These are phyloP conservation scores for Suhomyces yuchorum DNA, from an alignment of 1,139 yeast species.

Conservation along the genomic window DNA sequence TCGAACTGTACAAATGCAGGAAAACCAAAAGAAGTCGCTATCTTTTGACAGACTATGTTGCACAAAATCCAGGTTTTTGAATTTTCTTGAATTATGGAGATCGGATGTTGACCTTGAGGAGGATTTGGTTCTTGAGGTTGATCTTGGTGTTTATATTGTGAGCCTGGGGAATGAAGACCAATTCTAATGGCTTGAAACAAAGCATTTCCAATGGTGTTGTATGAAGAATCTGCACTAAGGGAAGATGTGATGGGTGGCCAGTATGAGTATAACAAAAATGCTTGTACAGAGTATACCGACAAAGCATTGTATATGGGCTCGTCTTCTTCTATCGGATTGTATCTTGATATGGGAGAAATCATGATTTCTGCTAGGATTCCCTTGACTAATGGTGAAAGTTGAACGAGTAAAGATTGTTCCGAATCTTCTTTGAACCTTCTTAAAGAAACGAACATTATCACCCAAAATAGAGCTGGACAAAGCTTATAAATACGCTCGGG, in stretches of 20 bases:
- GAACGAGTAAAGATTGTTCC: slow-evolving; percentile 45
- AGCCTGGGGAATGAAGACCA: slow-evolving; percentile 75
- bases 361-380: slow-evolving; percentile 82
- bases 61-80: slow-evolving; percentile 92
- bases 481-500: slow-evolving; percentile 76
- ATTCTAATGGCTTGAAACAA: slow-evolving; percentile 88
- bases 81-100: slow-evolving; percentile 67
- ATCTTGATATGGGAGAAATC: slow-evolving; percentile 85
- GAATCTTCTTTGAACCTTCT: slow-evolving; percentile 54
- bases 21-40: slow-evolving; percentile 91
- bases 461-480: slow-evolving; percentile 94
- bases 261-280: slow-evolving; percentile 79
- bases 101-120: slow-evolving; percentile 26
- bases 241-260: slow-evolving; percentile 98
- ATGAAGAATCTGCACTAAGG: slow-evolving; percentile 89
- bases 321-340: slow-evolving; percentile 71
- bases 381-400: slow-evolving; percentile 69
- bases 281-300: slow-evolving; percentile 94
- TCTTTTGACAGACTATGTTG: slow-evolving; percentile 83
- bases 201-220: slow-evolving; percentile 94
- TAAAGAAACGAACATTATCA: slow-evolving; percentile 79
- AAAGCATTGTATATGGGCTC: slow-evolving; percentile 85
- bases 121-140: slow-evolving; percentile 8
- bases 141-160: slow-evolving; percentile 9
- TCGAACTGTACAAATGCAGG: slow-evolving; percentile 91